Evolutionary conservation across 345 rosid genomes (phyloP).

Genomic region (Pugionium dolabratum): DNA sequence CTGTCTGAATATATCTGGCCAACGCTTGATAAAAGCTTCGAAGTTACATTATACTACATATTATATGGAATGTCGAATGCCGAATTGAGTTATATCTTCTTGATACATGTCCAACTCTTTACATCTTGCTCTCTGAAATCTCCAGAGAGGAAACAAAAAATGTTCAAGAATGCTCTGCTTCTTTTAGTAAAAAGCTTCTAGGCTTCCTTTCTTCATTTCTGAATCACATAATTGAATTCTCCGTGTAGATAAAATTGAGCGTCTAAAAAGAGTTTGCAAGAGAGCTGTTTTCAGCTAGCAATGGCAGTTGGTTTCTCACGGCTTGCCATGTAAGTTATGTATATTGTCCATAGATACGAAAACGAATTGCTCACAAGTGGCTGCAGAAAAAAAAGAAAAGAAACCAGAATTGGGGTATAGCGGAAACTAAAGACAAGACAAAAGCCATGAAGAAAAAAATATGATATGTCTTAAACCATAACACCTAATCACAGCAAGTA

Average conservation of each 20-base stretch:
- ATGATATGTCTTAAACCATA: neutral
- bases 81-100: neutral
- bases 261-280: neutral
- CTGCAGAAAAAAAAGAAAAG: conserved; percentile 41
- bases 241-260: neutral
- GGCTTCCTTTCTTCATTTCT: conserved; percentile 1
- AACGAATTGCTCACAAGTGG: conserved; percentile 90
- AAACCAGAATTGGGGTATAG: conserved; percentile 3
- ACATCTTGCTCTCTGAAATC: conserved; percentile 21
- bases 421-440: neutral
- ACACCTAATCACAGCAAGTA: neutral
- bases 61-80: conserved; percentile 12
- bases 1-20: neutral
- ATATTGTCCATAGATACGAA: conserved; percentile 88
- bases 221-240: neutral
- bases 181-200: conserved; percentile 8
- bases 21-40: conserved; percentile 2
- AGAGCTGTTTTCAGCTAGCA: conserved; percentile 34
- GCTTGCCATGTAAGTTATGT: conserved; percentile 85
- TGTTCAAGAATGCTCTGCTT: conserved; percentile 25
- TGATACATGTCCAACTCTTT: conserved; percentile 17
- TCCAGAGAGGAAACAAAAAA: conserved; percentile 29
- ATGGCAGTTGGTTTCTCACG: conserved; percentile 53
- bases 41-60: conserved; percentile 22
- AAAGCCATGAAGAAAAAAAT: neutral